Base-by-base conservation (phyloP, 768 basidiomycete genomes). In the Pulveroboletus sp. region DNA sequence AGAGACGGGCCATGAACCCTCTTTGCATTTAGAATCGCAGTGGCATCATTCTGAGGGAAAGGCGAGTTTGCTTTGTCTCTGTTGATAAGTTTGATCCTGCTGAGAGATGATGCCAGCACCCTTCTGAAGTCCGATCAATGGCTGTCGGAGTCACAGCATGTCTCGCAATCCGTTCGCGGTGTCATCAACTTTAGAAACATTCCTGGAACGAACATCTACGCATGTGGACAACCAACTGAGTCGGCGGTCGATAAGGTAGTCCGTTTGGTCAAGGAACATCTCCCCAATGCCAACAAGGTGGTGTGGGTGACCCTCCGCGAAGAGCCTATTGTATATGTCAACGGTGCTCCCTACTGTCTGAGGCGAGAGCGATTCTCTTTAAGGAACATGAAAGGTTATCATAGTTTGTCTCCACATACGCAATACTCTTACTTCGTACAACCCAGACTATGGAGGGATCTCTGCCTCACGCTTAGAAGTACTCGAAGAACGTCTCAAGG, bases 281-380 rank as follows among this genome's bases (percentile, higher is more conserved):
- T 89, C 60, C 83, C 87, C 1, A 66, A 70, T 21, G 75, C 84
- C 1, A 74, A 76, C 11, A 76, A 78, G 39, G 77, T 95, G 13
- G 75, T 90, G 17, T 98, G 95, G 96, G 80, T 98, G 45, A 92
- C 91, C 14, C 71, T 99, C n/a, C 75, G 95, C 18, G 94, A 96
- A 61, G 89, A 93, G 60, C 93, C 93, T 1, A 79, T 94, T 37
- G 85, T 92, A 0, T 93, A 94, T 67, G 81, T 98, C 59, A 95
- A 97, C 60, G 94, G 94, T 28, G 80, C 83, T 15, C 91, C 93
- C 0, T 97, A 93, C 67, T 97, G 94, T 57, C 68, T 90, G 65
- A 77, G 95, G 53, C 74, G 92, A 50, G 91, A 95, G 61, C 79
- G 82, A 4, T 90, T 88, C 58, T 88, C 89, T 11, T 69, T 99